Evolutionary conservation across 2,329 filamentous ascomycete species (phyloP), one percentile per base, ranked within the genome.

Genomic region (Beauveria pseudobassiana): DNA sequence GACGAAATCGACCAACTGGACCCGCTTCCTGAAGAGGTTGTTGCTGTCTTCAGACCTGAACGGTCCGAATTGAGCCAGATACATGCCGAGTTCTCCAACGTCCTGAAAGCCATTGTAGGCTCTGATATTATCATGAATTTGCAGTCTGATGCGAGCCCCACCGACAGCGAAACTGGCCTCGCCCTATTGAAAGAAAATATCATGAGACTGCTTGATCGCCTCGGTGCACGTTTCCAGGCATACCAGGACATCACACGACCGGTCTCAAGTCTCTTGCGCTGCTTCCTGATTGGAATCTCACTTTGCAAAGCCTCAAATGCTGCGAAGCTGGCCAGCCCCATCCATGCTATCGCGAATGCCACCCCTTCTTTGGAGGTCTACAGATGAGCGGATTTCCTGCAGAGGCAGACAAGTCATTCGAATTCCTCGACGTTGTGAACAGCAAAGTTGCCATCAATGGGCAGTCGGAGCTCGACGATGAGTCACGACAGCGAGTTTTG

Each of bases 211-310:
- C 84, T 89, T 55, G 78, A 82, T 59, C 84, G 93, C 50, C 80
- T 99, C 8, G 82, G 80, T 1, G 79, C 83, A 34, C 81, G 86
- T 42, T 96, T 92, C 70, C 82, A 86, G 45, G 86, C 86, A 16
- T 98, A 97, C 69, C 90, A 91, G 64, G 95, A 99, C 70, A 84
- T 98, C 67, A 90, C 89, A 0, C 80, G 84, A 50, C 93, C 91
- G 4, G 82, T 91, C 12, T 80, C 91, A 50, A 90, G 89, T 58
- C 89, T 97, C 65, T 78, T 98, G 49, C 86, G 89, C 62, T 90
- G 90, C 67, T 77, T 98, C 10, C 85, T 88, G 66, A 78, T 96
- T 63, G 93, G 91, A 3, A 74, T 96, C 38, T 87, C 84, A 1
- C 74, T 96, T 43, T 82, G 80, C 59, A 76, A 76, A 69, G 68